These are phyloP conservation scores for Wickerhamomyces bisporus DNA, from an alignment of 805 yeast genomes.

Conservation along the genomic window DNA sequence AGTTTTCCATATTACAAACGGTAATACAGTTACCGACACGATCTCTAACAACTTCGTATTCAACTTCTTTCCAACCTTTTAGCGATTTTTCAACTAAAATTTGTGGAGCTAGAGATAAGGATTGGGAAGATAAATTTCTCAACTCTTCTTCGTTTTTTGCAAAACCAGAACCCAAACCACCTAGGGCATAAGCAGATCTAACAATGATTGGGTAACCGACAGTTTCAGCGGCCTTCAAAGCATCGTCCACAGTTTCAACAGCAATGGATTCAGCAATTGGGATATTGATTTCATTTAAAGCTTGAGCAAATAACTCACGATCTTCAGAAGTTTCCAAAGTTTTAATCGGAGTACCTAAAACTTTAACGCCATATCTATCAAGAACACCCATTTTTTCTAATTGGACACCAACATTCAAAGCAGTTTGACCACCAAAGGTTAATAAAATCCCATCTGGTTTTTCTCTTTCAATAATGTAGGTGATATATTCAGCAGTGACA, in stretches of 20 bases:
- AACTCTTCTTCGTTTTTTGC: slow-evolving; percentile 82
- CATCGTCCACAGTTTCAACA: slow-evolving; percentile 89
- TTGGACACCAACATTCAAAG: slow-evolving; percentile 90
- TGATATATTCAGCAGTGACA: slow-evolving; percentile 94
- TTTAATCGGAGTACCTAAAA: slow-evolving; percentile 94
- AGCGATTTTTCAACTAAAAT: slow-evolving; percentile 93
- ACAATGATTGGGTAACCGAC: slow-evolving; percentile 96
- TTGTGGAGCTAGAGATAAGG: slow-evolving; percentile 88
- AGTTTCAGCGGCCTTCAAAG: slow-evolving; percentile 78
- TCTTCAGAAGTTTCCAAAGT: slow-evolving; percentile 97
- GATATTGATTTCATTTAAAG: slow-evolving; percentile 89
- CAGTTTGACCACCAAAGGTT: slow-evolving; percentile 99
- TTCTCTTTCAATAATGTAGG: slow-evolving; percentile 92
- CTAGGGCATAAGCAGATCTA: slow-evolving; percentile 94
- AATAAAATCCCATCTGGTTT: slow-evolving; percentile 92
- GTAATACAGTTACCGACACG: slow-evolving; percentile 95
- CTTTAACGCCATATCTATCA: slow-evolving; percentile 86
- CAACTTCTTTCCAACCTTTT: slow-evolving; percentile 99
- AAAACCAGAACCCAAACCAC: slow-evolving; percentile 97
- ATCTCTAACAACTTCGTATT: slow-evolving; percentile 97
- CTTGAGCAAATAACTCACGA: slow-evolving; percentile 92
- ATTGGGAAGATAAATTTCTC: slow-evolving; percentile 82
- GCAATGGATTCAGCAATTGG: slow-evolving; percentile 98
- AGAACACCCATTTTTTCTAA: slow-evolving; percentile 93
- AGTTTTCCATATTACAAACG: slow-evolving; percentile 98